Percentiles rank a stretch among this genome's conserved stretches.
Evolutionary conservation across 805 yeast genomes (phyloP).

Genomic region (Debaryomyces castellii): DNA sequence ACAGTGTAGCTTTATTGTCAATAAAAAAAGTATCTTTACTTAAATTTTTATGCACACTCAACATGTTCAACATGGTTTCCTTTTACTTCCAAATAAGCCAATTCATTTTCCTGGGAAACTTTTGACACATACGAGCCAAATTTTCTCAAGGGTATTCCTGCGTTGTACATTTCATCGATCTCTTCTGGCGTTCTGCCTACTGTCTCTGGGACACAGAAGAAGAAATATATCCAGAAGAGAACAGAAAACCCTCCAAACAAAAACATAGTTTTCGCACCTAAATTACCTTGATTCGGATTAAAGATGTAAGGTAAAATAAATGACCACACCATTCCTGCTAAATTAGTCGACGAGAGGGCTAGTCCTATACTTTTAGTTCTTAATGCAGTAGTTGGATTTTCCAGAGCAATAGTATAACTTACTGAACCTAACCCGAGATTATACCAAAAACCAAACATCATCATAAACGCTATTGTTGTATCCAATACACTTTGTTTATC

Average conservation of each 20-base stretch:
- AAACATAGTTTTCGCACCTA: slow-evolving; percentile 47
- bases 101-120: background rate
- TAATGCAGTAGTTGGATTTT: slow-evolving; percentile 12
- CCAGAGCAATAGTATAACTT: slow-evolving; percentile 8
- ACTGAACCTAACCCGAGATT: slow-evolving; percentile 9
- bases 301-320: slow-evolving; percentile 19
- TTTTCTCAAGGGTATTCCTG: slow-evolving; percentile 33
- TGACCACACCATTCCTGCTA: slow-evolving; percentile 11
- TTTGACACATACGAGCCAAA: background rate
- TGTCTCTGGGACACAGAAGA: slow-evolving; percentile 12
- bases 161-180: slow-evolving; percentile 14
- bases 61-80: too few relatives aligned
- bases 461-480: slow-evolving; percentile 8
- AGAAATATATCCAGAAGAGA: slow-evolving; percentile 1
- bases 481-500: background rate
- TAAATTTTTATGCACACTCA: too few relatives aligned
- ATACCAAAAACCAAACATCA: slow-evolving; percentile 6
- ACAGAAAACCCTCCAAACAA: slow-evolving; percentile 33
- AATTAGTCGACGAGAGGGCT: slow-evolving; percentile 8
- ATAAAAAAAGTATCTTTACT: too few relatives aligned
- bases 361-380: slow-evolving; percentile 17
- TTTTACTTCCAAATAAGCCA: background rate
- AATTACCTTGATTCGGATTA: slow-evolving; percentile 25
- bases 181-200: slow-evolving; percentile 12
- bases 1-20: too few relatives aligned